Conservation (phyloP, 345 rosid genomes). For the Pistacia atlantica region DNA sequence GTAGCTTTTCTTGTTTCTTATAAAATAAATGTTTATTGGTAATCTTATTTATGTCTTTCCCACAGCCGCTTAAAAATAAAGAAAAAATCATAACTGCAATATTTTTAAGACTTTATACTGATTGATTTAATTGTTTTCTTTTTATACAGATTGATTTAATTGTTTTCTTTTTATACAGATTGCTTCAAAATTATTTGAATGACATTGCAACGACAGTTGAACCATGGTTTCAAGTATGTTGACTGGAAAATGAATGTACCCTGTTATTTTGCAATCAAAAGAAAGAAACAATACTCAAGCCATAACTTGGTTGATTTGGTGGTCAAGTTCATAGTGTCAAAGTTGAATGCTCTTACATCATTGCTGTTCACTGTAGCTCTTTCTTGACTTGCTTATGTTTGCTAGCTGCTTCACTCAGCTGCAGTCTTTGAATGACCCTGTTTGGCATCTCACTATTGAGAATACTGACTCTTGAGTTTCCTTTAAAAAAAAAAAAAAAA, state of each 20-base stretch:
- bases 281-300: background rate
- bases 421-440: background rate
- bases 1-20: too few relatives aligned
- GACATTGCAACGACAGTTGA: constrained; percentile 42
- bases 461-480: too few relatives aligned
- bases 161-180: constrained; percentile 24
- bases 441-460: background rate
- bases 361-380: background rate
- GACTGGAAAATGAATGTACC: constrained; percentile 61
- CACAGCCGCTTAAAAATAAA: too few relatives aligned
- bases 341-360: background rate
- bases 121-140: constrained; percentile 1
- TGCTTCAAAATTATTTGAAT: constrained; percentile 39
- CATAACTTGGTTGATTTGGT: background rate
- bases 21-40: background rate
- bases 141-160: constrained; percentile 26
- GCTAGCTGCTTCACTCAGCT: background rate
- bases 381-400: background rate
- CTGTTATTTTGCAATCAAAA: background rate
- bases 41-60: too few relatives aligned
- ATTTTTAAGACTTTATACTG: background rate
- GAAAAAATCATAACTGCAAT: too few relatives aligned
- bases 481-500: too few relatives aligned
- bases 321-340: background rate
- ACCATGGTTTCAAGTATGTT: constrained; percentile 54